These are phyloP conservation scores for Pseudozyma tsukubaensis DNA, from an alignment of 1,284 basidiomycete species.

Conservation along the genomic window DNA sequence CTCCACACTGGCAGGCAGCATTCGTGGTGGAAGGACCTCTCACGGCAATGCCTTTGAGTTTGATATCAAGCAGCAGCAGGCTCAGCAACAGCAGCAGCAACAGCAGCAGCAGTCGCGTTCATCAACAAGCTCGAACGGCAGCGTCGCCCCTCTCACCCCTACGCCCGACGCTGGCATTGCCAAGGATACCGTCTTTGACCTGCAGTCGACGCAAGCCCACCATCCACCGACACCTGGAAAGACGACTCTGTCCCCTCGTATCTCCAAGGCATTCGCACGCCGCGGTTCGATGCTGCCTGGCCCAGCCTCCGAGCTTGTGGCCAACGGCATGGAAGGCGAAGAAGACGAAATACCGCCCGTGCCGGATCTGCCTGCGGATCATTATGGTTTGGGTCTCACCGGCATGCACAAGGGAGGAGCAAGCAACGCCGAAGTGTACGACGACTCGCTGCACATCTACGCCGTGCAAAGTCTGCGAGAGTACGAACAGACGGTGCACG, in stretches of 20 bases:
- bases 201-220: constrained; percentile 54
- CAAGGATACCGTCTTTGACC: constrained; percentile 60
- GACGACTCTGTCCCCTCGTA: constrained; percentile 42
- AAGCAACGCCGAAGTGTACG: constrained; percentile 37
- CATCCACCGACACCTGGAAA: constrained; percentile 32
- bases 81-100: constrained; percentile 7
- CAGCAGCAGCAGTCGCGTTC: constrained; percentile 8
- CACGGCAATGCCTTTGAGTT: constrained; percentile 37
- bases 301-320: constrained; percentile 57
- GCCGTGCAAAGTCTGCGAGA: constrained; percentile 62
- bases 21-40: constrained; percentile 21
- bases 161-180: constrained; percentile 46
- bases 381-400: constrained; percentile 26
- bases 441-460: constrained; percentile 58
- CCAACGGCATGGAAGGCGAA: constrained; percentile 30
- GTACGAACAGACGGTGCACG: constrained; percentile 64
- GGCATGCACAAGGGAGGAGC: constrained; percentile 22
- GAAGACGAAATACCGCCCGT: constrained; percentile 39
- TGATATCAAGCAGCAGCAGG: constrained; percentile 43
- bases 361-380: constrained; percentile 40
- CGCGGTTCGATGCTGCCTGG: constrained; percentile 59
- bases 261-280: constrained; percentile 58
- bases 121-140: neutral
- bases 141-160: constrained; percentile 5
- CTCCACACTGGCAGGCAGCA: constrained; percentile 45